phyloP scores from a whole-genome alignment of 2,329 filamentous ascomycete species.

The Torrubiellomyces zombiae region DNA sequence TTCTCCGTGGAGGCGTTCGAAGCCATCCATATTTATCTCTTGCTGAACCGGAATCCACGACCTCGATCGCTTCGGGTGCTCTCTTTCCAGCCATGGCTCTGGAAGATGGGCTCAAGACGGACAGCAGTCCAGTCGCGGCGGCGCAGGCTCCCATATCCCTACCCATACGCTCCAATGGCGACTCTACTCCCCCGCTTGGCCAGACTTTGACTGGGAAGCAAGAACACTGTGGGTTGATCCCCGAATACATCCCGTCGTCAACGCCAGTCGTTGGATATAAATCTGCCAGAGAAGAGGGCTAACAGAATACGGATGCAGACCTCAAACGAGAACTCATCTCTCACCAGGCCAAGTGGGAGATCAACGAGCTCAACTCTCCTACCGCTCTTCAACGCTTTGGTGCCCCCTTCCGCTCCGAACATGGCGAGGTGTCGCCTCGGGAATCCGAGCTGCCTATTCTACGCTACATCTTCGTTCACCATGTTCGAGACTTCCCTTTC shows the following conservation, averaged over 20 bases:
- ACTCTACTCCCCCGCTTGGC: conserved; percentile 20
- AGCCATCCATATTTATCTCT: too few species aligned
- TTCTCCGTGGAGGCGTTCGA: too few species aligned
- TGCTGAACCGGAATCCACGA: too few species aligned
- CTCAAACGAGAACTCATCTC: conserved; percentile 90
- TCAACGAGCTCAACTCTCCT: conserved; percentile 81
- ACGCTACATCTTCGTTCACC: conserved; percentile 92
- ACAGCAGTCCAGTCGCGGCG: conserved; percentile 7
- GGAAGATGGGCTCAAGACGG: conserved; percentile 10
- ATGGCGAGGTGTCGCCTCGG: conserved; percentile 80
- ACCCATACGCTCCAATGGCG: conserved; percentile 14
- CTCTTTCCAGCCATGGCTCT: conserved; percentile 17
- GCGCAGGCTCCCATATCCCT: conserved; percentile 10
- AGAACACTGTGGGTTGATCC: conserved; percentile 63
- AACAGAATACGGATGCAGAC: conserved; percentile 34
- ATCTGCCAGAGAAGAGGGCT: conserved; percentile 5
- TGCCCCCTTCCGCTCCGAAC: conserved; percentile 83
- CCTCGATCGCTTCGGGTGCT: too few species aligned
- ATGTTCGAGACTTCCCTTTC: conserved; percentile 95
- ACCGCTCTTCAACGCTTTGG: conserved; percentile 91
- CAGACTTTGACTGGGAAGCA: conserved; percentile 75
- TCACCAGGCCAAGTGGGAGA: conserved; percentile 78
- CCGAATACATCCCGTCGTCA: background rate
- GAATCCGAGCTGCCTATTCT: conserved; percentile 89
- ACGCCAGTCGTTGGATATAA: background rate